Conservation (phyloP, 208 protist species). For the Trypanosoma melophagium region DNA sequence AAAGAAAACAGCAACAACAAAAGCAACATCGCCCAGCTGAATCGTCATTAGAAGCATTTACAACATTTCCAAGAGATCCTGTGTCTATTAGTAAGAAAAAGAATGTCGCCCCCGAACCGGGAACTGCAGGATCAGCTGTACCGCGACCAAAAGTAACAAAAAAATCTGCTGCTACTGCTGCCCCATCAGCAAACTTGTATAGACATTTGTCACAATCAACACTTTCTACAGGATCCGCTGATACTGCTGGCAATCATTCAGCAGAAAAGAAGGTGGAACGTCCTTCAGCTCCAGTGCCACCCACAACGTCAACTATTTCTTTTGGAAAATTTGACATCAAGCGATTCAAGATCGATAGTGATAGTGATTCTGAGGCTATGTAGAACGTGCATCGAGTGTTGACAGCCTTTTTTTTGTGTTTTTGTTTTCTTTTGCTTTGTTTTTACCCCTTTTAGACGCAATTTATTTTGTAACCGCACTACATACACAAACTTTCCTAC, state of each 20-base stretch:
- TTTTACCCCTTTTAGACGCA: not conserved
- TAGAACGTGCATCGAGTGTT: not conserved
- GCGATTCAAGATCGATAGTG: slow-evolving; percentile 65
- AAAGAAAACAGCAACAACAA: not conserved
- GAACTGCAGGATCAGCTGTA: slow-evolving; percentile 1
- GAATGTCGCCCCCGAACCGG: not conserved
- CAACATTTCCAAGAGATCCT: not conserved
- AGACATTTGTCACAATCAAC: too few relatives aligned
- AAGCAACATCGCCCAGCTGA: not conserved
- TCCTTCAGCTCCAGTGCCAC: too few relatives aligned
- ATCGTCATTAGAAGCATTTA: not conserved
- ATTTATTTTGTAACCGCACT: too few relatives aligned
- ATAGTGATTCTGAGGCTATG: slow-evolving; percentile 42
- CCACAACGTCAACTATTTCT: too few relatives aligned
- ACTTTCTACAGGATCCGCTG: too few relatives aligned
- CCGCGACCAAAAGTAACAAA: too few relatives aligned
- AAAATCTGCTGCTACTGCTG: too few relatives aligned
- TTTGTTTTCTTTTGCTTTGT: not conserved
- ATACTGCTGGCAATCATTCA: too few relatives aligned
- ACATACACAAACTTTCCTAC: too few relatives aligned
- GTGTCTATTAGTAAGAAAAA: not conserved
- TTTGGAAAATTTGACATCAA: slow-evolving; percentile 22
- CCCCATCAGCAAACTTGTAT: too few relatives aligned
- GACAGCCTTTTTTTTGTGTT: not conserved
- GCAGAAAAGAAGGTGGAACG: too few relatives aligned